These are phyloP conservation scores for Pascua sp. DNA, from an alignment of 1,284 basidiomycete genomes.

Conservation along the genomic window DNA sequence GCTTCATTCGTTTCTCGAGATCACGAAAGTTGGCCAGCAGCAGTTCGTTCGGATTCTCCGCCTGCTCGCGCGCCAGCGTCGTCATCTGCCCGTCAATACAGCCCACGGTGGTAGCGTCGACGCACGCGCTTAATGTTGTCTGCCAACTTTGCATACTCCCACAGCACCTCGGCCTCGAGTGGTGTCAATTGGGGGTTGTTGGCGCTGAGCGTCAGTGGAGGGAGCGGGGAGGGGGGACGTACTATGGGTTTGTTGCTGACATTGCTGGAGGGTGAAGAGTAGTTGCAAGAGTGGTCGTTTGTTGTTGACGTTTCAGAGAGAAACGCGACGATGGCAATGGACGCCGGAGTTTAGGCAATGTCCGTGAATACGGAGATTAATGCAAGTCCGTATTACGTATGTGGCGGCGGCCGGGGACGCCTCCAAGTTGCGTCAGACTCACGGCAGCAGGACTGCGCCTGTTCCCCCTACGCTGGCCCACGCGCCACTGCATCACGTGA, in stretches of 20 bases:
- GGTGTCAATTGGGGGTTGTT: slow-evolving; percentile 59
- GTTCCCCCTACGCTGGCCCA: too few species aligned
- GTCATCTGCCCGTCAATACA: slow-evolving; percentile 39
- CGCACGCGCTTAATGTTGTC: slow-evolving; percentile 66
- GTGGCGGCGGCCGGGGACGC: too few species aligned
- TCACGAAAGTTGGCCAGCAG: slow-evolving; percentile 74
- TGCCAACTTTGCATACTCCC: slow-evolving; percentile 73
- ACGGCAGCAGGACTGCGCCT: too few species aligned
- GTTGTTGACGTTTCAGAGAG: too few species aligned
- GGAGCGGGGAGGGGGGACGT: background rate
- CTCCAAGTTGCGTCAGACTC: too few species aligned
- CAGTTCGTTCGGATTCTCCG: slow-evolving; percentile 65
- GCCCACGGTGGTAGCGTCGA: background rate
- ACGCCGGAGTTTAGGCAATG: too few species aligned
- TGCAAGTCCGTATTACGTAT: too few species aligned
- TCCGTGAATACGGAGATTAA: too few species aligned
- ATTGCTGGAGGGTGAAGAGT: background rate
- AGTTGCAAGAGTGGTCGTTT: background rate
- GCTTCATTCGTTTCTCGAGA: slow-evolving; percentile 90
- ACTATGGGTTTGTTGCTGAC: slow-evolving; percentile 13
- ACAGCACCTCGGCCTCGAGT: slow-evolving; percentile 66
- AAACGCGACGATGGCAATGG: too few species aligned
- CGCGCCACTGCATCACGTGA: too few species aligned
- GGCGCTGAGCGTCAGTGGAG: slow-evolving; percentile 24
- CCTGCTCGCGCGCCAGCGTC: slow-evolving; percentile 43